These are phyloP conservation scores for Pueraria montana DNA, from an alignment of 306 rosid species.

Conservation along the genomic window DNA sequence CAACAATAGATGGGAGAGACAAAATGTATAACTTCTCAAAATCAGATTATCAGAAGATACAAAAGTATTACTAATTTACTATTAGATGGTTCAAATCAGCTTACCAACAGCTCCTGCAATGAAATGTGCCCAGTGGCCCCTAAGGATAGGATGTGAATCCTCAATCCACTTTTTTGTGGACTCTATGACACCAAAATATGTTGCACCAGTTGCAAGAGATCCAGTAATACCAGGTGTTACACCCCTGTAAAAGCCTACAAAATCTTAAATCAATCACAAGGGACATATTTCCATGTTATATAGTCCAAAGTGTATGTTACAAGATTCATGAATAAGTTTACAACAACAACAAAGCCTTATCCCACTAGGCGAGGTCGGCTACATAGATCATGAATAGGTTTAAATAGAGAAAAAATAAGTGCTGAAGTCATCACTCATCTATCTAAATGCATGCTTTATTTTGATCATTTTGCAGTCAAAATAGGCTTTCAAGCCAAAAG, in stretches of 20 bases:
- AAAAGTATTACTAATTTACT: slow-evolving; percentile 7
- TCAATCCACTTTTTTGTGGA: slow-evolving; percentile 94
- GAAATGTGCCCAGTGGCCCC: slow-evolving; percentile 93
- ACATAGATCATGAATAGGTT: background rate
- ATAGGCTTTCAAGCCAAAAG: slow-evolving; percentile 10
- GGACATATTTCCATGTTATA: slow-evolving; percentile 22
- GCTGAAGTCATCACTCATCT: background rate
- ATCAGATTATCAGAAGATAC: slow-evolving; percentile 14
- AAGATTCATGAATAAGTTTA: slow-evolving; percentile 31
- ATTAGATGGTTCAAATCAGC: slow-evolving; percentile 48
- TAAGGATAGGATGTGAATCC: slow-evolving; percentile 82
- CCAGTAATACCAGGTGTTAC: slow-evolving; percentile 83
- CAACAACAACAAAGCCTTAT: background rate
- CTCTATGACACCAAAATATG: slow-evolving; percentile 92
- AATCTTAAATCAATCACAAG: slow-evolving; percentile 41
- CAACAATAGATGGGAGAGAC: slow-evolving; percentile 23
- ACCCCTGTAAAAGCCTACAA: slow-evolving; percentile 89
- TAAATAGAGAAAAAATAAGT: background rate
- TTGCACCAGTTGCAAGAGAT: slow-evolving; percentile 97
- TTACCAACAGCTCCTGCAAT: slow-evolving; percentile 94
- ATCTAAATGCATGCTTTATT: slow-evolving; percentile 31
- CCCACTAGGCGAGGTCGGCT: background rate
- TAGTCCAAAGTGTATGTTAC: slow-evolving; percentile 32
- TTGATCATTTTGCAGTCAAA: slow-evolving; percentile 14
- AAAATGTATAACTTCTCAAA: slow-evolving; percentile 43